Percentiles rank a stretch among this genome's conserved stretches.
Evolutionary conservation across 768 basidiomycete species (phyloP).

Genomic region (Lactarius pseudohatsudake): DNA sequence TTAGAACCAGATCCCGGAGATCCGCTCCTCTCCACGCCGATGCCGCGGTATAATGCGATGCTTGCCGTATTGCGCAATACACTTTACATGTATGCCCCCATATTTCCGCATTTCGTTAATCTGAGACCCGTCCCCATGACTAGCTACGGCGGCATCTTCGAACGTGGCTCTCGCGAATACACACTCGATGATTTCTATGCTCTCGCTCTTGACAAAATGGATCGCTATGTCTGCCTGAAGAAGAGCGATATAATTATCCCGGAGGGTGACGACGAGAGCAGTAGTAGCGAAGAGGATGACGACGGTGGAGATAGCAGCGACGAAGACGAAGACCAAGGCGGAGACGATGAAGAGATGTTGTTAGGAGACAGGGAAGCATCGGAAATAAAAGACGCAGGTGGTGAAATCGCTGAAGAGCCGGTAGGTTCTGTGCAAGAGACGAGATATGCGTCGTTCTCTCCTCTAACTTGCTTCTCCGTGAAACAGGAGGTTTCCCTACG

Average conservation of each 20-base stretch:
- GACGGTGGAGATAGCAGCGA: constrained; percentile 57
- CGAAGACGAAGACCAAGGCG: constrained; percentile 37
- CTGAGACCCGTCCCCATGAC: constrained; percentile 1
- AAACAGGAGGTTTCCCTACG: constrained; percentile 41
- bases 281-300: constrained; percentile 59
- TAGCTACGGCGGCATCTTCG: constrained; percentile 89
- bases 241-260: constrained; percentile 60
- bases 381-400: constrained; percentile 31
- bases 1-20: constrained; percentile 59
- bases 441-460: background rate
- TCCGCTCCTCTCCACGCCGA: constrained; percentile 60
- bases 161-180: constrained; percentile 78
- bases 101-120: background rate
- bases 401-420: constrained; percentile 31
- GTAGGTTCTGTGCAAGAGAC: constrained; percentile 24
- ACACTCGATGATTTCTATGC: constrained; percentile 88
- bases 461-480: background rate
- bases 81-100: constrained; percentile 68
- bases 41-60: constrained; percentile 86
- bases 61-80: constrained; percentile 80
- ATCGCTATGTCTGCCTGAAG: constrained; percentile 72
- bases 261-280: constrained; percentile 61
- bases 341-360: constrained; percentile 35
- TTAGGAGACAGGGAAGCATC: constrained; percentile 36
- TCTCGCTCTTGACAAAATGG: constrained; percentile 82